Conservation (phyloP, 805 yeast genomes). For the Jamesozyma rosinii region DNA sequence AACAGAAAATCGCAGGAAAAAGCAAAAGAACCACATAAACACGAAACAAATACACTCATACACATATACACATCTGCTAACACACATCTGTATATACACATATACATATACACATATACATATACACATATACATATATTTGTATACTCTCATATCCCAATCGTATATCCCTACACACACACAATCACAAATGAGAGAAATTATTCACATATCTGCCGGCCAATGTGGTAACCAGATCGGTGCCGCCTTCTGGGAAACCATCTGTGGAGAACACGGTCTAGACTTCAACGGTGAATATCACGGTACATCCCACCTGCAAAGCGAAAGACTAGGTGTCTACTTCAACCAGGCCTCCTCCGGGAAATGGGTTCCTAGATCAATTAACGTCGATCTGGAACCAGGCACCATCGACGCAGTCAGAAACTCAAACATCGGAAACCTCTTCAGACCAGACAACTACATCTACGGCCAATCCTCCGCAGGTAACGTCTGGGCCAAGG, state of each 20-base stretch:
- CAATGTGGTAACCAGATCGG: constrained; percentile 99
- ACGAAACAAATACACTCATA: neutral
- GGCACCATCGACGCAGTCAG: constrained; percentile 84
- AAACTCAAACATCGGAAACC: constrained; percentile 68
- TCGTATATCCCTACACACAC: neutral
- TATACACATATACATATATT: neutral
- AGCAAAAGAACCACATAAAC: no score
- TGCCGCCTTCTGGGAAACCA: constrained; percentile 90
- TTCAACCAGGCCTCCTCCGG: constrained; percentile 81
- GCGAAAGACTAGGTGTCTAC: constrained; percentile 63
- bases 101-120: neutral
- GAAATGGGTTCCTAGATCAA: constrained; percentile 89
- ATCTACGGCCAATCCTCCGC: constrained; percentile 88
- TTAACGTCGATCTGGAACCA: constrained; percentile 86
- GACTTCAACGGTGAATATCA: constrained; percentile 67
- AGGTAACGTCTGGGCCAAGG: constrained; percentile 96
- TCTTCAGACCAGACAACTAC: constrained; percentile 87
- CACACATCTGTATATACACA: neutral
- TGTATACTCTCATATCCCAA: neutral
- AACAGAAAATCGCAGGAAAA: no score
- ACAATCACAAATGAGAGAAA: constrained; percentile 34
- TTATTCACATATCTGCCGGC: constrained; percentile 88
- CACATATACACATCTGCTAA: neutral
- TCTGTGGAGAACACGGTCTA: constrained; percentile 80
- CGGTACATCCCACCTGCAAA: constrained; percentile 47